These are phyloP conservation scores for Mucor piriformis DNA, from an alignment of 371 early-diverging fungal species.

Conservation along the genomic window DNA sequence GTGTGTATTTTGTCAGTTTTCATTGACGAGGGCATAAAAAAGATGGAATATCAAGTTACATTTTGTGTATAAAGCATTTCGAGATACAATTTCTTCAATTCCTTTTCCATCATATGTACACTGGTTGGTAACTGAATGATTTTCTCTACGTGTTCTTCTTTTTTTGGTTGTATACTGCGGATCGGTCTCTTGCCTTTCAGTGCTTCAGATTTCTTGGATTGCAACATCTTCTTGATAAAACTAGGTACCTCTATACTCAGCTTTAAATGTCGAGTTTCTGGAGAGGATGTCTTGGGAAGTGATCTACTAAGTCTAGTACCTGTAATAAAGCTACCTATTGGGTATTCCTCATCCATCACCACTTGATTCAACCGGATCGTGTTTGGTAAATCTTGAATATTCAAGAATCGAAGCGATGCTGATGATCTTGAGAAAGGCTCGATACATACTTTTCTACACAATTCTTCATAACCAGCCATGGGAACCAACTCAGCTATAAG, in stretches of 20 bases:
- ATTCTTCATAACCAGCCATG: neutral
- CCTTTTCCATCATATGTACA: constrained; percentile 13
- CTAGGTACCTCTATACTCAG: neutral
- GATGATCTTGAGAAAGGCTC: constrained; percentile 7
- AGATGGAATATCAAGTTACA: no score
- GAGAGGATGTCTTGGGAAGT: no score
- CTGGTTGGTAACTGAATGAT: constrained; percentile 7
- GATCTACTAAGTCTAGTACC: neutral
- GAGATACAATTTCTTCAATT: constrained; percentile 15
- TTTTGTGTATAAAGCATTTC: constrained; percentile 22
- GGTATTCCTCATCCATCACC: neutral
- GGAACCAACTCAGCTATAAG: constrained; percentile 19
- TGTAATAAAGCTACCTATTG: neutral
- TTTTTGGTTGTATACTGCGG: neutral
- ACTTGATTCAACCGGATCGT: neutral
- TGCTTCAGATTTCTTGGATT: neutral
- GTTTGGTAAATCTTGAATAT: constrained; percentile 1
- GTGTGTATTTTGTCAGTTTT: no score
- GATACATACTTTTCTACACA: constrained; percentile 1
- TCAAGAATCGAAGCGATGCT: constrained; percentile 17
- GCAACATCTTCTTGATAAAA: neutral
- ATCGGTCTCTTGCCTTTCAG: neutral
- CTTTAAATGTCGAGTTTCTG: no score
- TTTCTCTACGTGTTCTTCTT: neutral
- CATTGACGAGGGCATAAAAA: no score